Conservation (phyloP, 768 basidiomycete genomes). For the Rhizopogon sp. region DNA sequence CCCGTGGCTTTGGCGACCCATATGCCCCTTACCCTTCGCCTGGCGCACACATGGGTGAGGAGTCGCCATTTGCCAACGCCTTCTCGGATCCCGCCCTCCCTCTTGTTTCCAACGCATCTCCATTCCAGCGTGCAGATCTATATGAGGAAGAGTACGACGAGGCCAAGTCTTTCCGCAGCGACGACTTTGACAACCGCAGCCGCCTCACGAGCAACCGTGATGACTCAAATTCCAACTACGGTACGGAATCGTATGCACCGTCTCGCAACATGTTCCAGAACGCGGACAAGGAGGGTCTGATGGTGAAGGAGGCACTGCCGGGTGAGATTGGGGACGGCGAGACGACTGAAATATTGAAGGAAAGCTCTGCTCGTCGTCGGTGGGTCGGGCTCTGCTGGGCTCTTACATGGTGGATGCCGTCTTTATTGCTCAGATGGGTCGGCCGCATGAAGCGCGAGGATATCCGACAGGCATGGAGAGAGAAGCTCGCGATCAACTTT, state of each 20-base stretch:
- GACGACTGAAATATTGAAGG: slow-evolving; percentile 82
- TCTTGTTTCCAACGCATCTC: slow-evolving; percentile 77
- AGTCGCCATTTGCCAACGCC: slow-evolving; percentile 28
- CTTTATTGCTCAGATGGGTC: slow-evolving; percentile 55
- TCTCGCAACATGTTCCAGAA: slow-evolving; percentile 95
- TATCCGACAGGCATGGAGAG: slow-evolving; percentile 94
- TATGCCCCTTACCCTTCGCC: slow-evolving; percentile 74
- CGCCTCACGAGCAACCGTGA: slow-evolving; percentile 74
- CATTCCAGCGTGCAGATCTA: slow-evolving; percentile 70
- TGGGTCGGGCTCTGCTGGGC: slow-evolving; percentile 90
- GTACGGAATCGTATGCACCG: slow-evolving; percentile 91
- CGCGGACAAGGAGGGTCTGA: slow-evolving; percentile 63
- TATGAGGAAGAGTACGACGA: slow-evolving; percentile 83
- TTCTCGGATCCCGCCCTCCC: slow-evolving; percentile 70
- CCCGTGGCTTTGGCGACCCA: slow-evolving; percentile 54
- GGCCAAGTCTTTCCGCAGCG: slow-evolving; percentile 63
- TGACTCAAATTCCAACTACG: slow-evolving; percentile 76
- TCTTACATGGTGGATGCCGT: slow-evolving; percentile 91
- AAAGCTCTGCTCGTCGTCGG: slow-evolving; percentile 69
- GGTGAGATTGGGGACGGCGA: slow-evolving; percentile 87
- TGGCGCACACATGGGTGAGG: slow-evolving; percentile 35
- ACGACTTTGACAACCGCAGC: slow-evolving; percentile 79
- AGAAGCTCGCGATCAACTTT: slow-evolving; percentile 92
- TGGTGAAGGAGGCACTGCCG: slow-evolving; percentile 79
- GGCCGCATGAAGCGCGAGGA: slow-evolving; percentile 95